These are phyloP conservation scores for Geranomyces michiganensis DNA, from an alignment of 192 early-diverging fungal species.

Conservation along the genomic window DNA sequence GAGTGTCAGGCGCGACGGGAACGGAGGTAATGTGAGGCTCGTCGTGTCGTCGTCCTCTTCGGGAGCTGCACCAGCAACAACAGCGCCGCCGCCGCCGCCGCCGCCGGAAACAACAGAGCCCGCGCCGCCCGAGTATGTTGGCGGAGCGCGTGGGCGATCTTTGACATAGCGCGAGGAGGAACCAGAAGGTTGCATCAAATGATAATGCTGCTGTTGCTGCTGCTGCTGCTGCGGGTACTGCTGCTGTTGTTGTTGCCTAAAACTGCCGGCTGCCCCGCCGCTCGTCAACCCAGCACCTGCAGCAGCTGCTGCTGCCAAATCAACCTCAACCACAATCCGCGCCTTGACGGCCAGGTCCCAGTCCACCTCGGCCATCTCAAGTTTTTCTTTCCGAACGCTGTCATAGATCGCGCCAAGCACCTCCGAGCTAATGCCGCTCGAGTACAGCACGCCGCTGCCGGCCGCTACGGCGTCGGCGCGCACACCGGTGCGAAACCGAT, in stretches of 20 bases:
- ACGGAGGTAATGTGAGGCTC: constrained; percentile 20
- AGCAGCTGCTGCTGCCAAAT: neutral
- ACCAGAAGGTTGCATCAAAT: neutral
- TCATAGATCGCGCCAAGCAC: constrained; percentile 27
- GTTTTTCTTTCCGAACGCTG: constrained; percentile 28
- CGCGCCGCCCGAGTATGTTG: neutral
- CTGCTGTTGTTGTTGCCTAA: neutral
- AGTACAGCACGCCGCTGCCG: constrained; percentile 15
- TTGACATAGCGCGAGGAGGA: neutral
- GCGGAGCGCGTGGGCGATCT: neutral
- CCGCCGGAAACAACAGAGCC: neutral
- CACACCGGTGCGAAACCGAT: constrained; percentile 28
- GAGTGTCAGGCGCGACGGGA: constrained; percentile 61
- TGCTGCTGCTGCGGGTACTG: constrained; percentile 4
- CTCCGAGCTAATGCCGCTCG: constrained; percentile 16
- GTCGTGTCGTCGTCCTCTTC: constrained; percentile 3
- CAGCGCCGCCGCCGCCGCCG: neutral
- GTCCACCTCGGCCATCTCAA: constrained; percentile 42
- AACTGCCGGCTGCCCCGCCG: neutral
- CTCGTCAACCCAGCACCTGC: neutral
- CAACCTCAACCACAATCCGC: constrained; percentile 23
- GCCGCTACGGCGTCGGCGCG: constrained; percentile 28
- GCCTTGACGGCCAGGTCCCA: constrained; percentile 10
- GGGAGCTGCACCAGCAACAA: neutral
- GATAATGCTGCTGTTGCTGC: neutral